These are phyloP conservation scores for Rhodomyrtus psidioides DNA, from an alignment of 441 rosid species.

Conservation along the genomic window DNA sequence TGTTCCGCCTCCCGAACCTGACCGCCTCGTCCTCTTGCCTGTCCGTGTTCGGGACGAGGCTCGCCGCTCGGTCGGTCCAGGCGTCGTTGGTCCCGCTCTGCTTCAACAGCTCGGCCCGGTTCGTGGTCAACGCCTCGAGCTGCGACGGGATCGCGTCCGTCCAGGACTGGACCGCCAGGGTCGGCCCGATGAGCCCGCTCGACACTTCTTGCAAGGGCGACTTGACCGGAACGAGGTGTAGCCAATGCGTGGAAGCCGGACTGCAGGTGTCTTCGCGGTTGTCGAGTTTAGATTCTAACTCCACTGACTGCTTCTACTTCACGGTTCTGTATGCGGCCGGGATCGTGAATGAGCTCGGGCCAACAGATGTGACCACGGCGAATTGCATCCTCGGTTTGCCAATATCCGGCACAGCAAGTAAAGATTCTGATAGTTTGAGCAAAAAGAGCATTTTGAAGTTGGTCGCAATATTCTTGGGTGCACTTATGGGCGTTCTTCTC, in stretches of 20 bases:
- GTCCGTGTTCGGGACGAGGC: slow-evolving; percentile 22
- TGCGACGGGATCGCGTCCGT: slow-evolving; percentile 32
- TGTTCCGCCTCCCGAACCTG: slow-evolving; percentile 26
- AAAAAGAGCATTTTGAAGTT: slow-evolving; percentile 4
- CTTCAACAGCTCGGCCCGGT: slow-evolving; percentile 24
- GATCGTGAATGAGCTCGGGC: slow-evolving; percentile 35
- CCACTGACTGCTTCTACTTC: slow-evolving; percentile 34
- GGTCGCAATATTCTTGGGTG: slow-evolving; percentile 20
- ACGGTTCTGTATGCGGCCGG: slow-evolving; percentile 38
- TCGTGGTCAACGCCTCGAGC: slow-evolving; percentile 21
- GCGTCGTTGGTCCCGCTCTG: slow-evolving; percentile 28
- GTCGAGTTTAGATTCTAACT: slow-evolving; percentile 13
- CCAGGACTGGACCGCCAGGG: slow-evolving; percentile 34
- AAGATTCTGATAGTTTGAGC: background rate
- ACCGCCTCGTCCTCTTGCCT: slow-evolving; percentile 28
- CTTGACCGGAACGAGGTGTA: slow-evolving; percentile 26
- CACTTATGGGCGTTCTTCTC: slow-evolving; percentile 26
- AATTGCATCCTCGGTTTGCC: slow-evolving; percentile 39
- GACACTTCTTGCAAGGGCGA: slow-evolving; percentile 36
- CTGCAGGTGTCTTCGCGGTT: slow-evolving; percentile 20
- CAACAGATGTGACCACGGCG: slow-evolving; percentile 22
- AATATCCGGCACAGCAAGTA: slow-evolving; percentile 1
- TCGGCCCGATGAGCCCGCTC: slow-evolving; percentile 22
- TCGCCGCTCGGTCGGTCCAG: slow-evolving; percentile 15
- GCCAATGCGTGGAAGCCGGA: slow-evolving; percentile 48